Conservation (phyloP, 257 asterid genomes). For the Anisodus tanguticus region DNA sequence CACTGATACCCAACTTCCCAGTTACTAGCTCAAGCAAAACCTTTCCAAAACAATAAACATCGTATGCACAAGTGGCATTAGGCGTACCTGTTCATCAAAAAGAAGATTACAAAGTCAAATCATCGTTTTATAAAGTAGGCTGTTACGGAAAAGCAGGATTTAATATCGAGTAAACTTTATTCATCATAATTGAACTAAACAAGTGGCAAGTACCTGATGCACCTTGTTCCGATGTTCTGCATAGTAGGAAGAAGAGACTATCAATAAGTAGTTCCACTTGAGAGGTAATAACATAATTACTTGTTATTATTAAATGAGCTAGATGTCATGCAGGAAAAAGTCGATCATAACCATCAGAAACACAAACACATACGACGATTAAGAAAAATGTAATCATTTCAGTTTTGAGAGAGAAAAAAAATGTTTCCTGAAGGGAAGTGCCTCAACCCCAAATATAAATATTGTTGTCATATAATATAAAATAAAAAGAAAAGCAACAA, state of each 20-base stretch:
- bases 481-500: neutral
- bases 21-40: slow-evolving; percentile 95
- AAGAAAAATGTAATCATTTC: neutral
- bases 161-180: neutral
- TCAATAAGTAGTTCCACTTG: slow-evolving; percentile 33
- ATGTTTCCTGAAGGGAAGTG: neutral
- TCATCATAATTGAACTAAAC: slow-evolving; percentile 1
- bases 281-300: neutral
- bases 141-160: neutral
- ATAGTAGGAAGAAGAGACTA: slow-evolving; percentile 35
- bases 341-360: neutral
- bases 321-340: neutral
- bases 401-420: neutral
- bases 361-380: neutral
- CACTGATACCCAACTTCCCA: slow-evolving; percentile 84
- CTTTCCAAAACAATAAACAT: slow-evolving; percentile 91
- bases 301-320: neutral
- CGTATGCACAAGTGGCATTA: slow-evolving; percentile 73
- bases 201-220: slow-evolving; percentile 60
- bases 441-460: neutral
- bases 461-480: neutral
- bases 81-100: slow-evolving; percentile 54
- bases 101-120: slow-evolving; percentile 26
- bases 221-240: slow-evolving; percentile 82
- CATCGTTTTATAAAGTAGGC: neutral